Evolutionary conservation across 1,284 basidiomycete species (phyloP).

Genomic region (Inonotus hispidus): DNA sequence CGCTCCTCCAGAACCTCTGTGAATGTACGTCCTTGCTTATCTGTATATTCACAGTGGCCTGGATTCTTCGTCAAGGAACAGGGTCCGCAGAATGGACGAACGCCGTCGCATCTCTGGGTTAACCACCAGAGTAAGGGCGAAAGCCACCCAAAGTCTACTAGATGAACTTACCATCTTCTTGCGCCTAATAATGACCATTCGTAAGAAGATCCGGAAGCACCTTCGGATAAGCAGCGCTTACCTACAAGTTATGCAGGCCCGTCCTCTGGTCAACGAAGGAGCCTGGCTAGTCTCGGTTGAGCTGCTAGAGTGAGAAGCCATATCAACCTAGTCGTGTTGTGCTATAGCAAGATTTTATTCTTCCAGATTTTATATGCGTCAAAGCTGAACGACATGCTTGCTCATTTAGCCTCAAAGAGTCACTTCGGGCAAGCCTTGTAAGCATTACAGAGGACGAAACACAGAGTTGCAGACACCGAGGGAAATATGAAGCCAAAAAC

Average conservation of each 20-base stretch:
- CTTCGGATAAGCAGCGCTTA: background rate
- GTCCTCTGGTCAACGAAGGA: background rate
- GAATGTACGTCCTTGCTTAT: conserved; percentile 16
- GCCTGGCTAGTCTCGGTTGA: background rate
- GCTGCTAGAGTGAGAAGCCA: background rate
- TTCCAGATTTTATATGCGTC: background rate
- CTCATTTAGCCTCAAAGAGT: background rate
- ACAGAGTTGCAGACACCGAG: background rate
- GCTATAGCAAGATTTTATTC: background rate
- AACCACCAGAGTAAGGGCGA: background rate
- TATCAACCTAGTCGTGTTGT: background rate
- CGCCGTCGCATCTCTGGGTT: conserved; percentile 17
- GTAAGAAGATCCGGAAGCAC: background rate
- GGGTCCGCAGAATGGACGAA: conserved; percentile 17
- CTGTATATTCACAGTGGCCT: conserved; percentile 17
- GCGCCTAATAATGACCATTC: conserved; percentile 1
- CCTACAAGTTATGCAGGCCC: conserved; percentile 17
- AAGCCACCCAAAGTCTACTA: background rate
- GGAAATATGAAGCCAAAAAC: background rate
- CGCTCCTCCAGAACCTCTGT: conserved; percentile 18
- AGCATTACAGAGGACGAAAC: background rate
- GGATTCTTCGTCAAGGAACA: conserved; percentile 1
- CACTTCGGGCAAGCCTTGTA: background rate
- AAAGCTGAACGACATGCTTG: background rate
- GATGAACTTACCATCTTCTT: conserved; percentile 14